Evolutionary conservation across 2,329 filamentous ascomycete genomes (phyloP).

Genomic region (Aspergillus tamarii): DNA sequence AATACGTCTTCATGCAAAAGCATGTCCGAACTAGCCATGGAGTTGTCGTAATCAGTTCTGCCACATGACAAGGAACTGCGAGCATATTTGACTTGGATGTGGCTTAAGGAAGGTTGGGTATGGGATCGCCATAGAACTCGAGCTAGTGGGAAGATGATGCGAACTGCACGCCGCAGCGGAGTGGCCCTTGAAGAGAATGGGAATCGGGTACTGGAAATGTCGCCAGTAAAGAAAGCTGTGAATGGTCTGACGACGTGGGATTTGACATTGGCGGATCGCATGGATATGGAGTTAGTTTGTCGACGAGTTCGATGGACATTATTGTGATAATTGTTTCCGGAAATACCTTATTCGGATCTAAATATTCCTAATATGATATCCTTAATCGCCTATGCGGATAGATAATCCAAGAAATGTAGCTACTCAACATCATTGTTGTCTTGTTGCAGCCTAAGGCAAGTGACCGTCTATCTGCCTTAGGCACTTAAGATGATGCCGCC

Average conservation of each 20-base stretch:
- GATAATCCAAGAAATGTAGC: not conserved
- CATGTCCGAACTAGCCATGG: slow-evolving; percentile 58
- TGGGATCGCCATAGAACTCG: slow-evolving; percentile 67
- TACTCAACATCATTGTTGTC: not conserved
- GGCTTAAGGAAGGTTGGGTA: slow-evolving; percentile 81
- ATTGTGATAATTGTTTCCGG: not conserved
- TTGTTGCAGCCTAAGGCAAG: not conserved
- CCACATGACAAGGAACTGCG: slow-evolving; percentile 87
- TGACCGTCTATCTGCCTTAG: slow-evolving; percentile 6
- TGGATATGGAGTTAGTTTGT: slow-evolving; percentile 8
- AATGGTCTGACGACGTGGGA: slow-evolving; percentile 28
- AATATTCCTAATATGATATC: not conserved
- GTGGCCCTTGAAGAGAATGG: slow-evolving; percentile 47
- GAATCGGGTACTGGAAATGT: slow-evolving; percentile 42
- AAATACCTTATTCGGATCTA: not conserved
- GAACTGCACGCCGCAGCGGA: slow-evolving; percentile 43
- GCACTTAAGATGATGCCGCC: not conserved
- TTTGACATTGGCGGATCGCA: slow-evolving; percentile 1
- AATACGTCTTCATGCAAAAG: no score
- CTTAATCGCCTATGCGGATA: not conserved
- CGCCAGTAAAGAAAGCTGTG: slow-evolving; percentile 33
- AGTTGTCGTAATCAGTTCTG: slow-evolving; percentile 92
- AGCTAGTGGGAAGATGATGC: slow-evolving; percentile 43
- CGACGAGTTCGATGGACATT: not conserved
- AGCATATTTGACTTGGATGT: slow-evolving; percentile 87